Percentiles rank a stretch among this genome's conserved stretches.
Evolutionary conservation across 1,284 basidiomycete genomes (phyloP).

Genomic region (Fomitopsis pinicola): DNA sequence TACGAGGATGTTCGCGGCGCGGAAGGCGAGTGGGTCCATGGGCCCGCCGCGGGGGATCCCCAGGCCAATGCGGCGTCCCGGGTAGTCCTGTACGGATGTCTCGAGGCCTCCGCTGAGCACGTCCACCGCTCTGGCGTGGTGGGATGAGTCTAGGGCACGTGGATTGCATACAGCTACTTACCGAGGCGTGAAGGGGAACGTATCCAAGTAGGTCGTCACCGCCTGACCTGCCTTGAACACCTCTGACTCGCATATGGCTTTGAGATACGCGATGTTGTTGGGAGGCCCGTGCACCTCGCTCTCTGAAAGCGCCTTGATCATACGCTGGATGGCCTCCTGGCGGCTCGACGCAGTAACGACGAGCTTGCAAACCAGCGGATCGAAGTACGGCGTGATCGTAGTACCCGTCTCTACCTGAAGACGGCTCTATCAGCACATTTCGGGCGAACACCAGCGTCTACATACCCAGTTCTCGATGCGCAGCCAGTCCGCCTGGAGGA

Average conservation of each 20-base stretch:
- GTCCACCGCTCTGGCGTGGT: conserved; percentile 42
- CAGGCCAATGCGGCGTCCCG: conserved; percentile 50
- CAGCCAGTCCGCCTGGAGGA: conserved; percentile 42
- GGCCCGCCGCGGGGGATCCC: conserved; percentile 70
- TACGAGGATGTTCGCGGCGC: conserved; percentile 56
- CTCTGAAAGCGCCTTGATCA: conserved; percentile 32
- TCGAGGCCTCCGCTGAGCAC: conserved; percentile 56
- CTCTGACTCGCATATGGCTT: conserved; percentile 37
- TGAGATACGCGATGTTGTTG: conserved; percentile 54
- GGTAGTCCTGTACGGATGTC: conserved; percentile 62
- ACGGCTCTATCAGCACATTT: not conserved
- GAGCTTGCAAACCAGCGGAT: conserved; percentile 55
- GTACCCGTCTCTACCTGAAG: conserved; percentile 39
- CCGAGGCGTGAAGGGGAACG: conserved; percentile 40
- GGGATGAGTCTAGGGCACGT: not conserved
- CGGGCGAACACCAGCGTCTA: not conserved
- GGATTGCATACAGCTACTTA: conserved; percentile 14
- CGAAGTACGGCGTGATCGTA: conserved; percentile 50
- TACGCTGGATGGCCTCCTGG: conserved; percentile 36
- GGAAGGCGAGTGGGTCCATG: conserved; percentile 59
- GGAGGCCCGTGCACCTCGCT: conserved; percentile 45
- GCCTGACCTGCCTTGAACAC: conserved; percentile 44
- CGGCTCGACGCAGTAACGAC: conserved; percentile 41
- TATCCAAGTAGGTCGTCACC: conserved; percentile 55
- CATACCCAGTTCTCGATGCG: conserved; percentile 54